Conservation (phyloP, 2,329 filamentous ascomycete genomes). For the Ascochyta koolunga region DNA sequence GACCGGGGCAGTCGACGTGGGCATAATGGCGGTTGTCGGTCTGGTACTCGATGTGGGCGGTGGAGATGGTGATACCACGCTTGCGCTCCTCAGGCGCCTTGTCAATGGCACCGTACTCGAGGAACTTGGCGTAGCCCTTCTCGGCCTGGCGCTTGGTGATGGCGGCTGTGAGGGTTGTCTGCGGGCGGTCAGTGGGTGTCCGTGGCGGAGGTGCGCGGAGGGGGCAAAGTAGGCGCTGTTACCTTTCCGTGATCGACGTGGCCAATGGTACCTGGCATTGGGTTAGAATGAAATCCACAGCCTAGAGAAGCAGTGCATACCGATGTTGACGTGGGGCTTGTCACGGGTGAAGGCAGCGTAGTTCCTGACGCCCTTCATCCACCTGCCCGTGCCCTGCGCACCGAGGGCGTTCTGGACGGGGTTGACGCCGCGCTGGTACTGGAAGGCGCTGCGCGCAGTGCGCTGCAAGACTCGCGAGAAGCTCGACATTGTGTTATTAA, state of each 20-base stretch:
- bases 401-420: conserved; percentile 75
- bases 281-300: conserved; percentile 18
- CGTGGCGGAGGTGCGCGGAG: conserved; percentile 15
- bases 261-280: conserved; percentile 80
- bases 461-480: conserved; percentile 83
- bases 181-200: conserved; percentile 19
- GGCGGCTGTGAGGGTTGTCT: conserved; percentile 97
- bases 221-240: conserved; percentile 20
- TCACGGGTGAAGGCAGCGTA: conserved; percentile 78
- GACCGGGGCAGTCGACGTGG: conserved; percentile 99
- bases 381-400: conserved; percentile 66
- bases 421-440: conserved; percentile 69
- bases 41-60: conserved; percentile 97
- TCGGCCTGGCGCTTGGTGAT: conserved; percentile 98
- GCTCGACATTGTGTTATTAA: conserved; percentile 71
- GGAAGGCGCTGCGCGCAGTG: conserved; percentile 77
- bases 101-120: conserved; percentile 97
- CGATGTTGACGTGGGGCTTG: conserved; percentile 99
- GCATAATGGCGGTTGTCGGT: conserved; percentile 96
- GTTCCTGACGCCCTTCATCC: conserved; percentile 68
- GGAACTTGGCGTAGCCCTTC: conserved; percentile 91
- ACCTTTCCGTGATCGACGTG: conserved; percentile 99
- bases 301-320: conserved; percentile 55
- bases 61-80: conserved; percentile 99
- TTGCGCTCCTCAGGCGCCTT: conserved; percentile 99